Evolutionary conservation across 1,284 basidiomycete species (phyloP), one percentile per base, ranked within the genome.

Genomic region (Wallemia ichthyophaga): DNA sequence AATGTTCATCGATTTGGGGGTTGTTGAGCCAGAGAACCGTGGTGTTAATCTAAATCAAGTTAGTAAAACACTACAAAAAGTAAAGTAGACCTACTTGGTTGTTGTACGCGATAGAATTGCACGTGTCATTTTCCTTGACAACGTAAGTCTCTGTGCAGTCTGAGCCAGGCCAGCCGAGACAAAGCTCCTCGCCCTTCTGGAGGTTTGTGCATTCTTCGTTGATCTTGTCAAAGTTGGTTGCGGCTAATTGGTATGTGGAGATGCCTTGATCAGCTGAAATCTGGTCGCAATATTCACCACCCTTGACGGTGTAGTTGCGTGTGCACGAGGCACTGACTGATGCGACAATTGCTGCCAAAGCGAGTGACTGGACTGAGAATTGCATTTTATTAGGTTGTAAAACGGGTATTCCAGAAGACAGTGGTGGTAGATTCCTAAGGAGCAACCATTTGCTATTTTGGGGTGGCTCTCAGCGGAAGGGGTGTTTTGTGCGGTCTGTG

Each of bases 221-320:
- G 63, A 82, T 75, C 60, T 66, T 64, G 59, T 62, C 65, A 0
- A 70, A 60, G 69, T 84, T 85, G 64, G 77, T 70, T 15, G 73
- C 73, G 1, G 78, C 75, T 57, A 85, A 76, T 69, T 85, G 82
- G 71, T 79, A 84, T 76, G 81, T 82, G 26, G 82, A 82, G 60
- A 75, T 79, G 58, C 76, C 74, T 55, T 81, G 67, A 21, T 75
- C 73, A 32, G 75, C 75, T 61, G 80, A 82, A 67, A 83, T 83
- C 62, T 66, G 66, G 71, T 83, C 80, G 65, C 81, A 84, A 59
- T 72, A 74, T 65, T 83, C 82, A 59, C 77, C 78, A 1, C 65
- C 65, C 63, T 75, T 64, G 58, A 82, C 73, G 61, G 73, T 78
- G 71, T 83, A 82, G 7, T 64, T 65, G 61, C 81, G 78, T 19